Evolutionary conservation across 495 filamentous ascomycete genomes (phyloP), one percentile per base, ranked within the genome.

Genomic region (Bacidia rubella): DNA sequence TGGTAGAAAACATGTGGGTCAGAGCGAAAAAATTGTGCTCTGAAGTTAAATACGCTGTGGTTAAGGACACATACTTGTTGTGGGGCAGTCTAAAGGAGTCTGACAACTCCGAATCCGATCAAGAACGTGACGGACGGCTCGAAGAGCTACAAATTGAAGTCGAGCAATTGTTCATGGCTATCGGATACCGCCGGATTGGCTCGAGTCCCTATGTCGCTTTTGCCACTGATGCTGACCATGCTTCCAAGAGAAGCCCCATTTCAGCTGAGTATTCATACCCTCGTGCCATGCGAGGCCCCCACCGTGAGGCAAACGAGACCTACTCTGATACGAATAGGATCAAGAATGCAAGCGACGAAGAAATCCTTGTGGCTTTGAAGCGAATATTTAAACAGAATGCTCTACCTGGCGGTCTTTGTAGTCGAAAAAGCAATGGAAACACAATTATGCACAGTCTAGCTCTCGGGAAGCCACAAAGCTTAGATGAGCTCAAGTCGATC

Each of bases 401-500:
- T n/a, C n/a, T n/a, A n/a, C n/a, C n/a, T n/a, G n/a, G n/a, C 26
- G n/a, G 9, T 35, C 3, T 59, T 54, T 54, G 7, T 52, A 12
- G 24, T 23, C 11, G 22, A 27, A 2, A 54, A 59, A 17, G 19
- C n/a, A 11, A 45, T 27, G 48, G 23, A 3, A 53, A 52, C 32
- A 65, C 51, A 24, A 55, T 62, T 58, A 54, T 63, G 45, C 57
- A 67, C 57, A 15, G 60, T 48, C 54, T 53, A 35, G 63, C 62
- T 51, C 58, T 24, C 35, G 35, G 58, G 2, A 66, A 65, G 49
- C 56, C 62, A 32, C 40, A 53, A 25, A 58, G 60, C 32, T 59
- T 59, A 49, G 42, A n/a, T 45, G 64, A 55, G 58, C 57, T 65
- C 41, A 55, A 63, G 39, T 23, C 58, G 27, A 59, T 35, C 10